phyloP scores from a whole-genome alignment of 495 filamentous ascomycete genomes.

The Cercophora samala region DNA sequence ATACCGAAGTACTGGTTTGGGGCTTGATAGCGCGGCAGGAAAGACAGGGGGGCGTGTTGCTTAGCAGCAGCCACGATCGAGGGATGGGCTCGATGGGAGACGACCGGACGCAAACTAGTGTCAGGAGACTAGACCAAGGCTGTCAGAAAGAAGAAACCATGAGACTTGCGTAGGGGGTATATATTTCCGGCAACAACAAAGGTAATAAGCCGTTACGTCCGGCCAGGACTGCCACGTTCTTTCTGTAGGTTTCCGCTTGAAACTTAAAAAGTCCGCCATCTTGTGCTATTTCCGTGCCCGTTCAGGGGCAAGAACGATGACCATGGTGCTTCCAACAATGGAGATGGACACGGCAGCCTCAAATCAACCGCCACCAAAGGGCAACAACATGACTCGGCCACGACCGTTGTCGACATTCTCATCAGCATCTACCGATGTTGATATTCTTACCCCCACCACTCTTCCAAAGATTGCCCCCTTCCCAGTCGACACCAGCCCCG shows the following conservation, averaged over 20 bases:
- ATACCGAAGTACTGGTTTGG: not conserved
- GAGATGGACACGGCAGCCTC: not conserved
- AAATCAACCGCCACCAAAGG: not conserved
- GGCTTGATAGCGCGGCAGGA: not conserved
- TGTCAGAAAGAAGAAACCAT: not conserved
- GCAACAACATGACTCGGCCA: not conserved
- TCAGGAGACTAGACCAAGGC: conserved; percentile 3
- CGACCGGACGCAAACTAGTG: not conserved
- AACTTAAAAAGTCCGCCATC: too few relatives aligned
- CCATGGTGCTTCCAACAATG: too few relatives aligned
- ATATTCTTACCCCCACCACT: not conserved
- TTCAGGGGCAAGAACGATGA: too few relatives aligned
- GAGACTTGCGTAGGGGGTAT: not conserved
- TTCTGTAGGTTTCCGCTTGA: too few relatives aligned
- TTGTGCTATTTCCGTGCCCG: too few relatives aligned
- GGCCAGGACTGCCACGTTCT: not conserved
- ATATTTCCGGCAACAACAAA: not conserved
- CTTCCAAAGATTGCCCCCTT: not conserved
- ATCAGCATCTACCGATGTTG: not conserved
- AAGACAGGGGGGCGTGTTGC: not conserved
- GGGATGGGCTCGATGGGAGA: not conserved
- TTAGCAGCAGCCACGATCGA: not conserved
- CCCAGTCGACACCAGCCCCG: not conserved
- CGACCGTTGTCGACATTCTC: not conserved
- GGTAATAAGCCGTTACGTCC: not conserved